Base-by-base conservation (phyloP, 345 rosid species). In the Noccaea caerulescens region DNA sequence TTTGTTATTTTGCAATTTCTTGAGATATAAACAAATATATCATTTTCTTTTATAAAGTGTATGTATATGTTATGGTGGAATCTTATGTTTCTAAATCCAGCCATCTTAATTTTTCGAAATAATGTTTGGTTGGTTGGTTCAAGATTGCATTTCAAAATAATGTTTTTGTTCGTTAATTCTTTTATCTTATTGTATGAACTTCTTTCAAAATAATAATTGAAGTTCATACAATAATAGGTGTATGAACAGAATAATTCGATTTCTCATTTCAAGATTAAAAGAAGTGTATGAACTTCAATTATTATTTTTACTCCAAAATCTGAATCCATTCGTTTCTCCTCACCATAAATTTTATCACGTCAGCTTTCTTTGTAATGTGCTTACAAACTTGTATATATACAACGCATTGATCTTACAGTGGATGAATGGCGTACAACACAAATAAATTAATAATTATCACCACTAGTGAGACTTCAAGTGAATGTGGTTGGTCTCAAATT, bases 91-190 rank as follows among this genome's bases (percentile, higher is more conserved):
- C 27, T 25, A 25, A 25, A 41, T 49, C 10, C 9, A 13, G 10
- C 6, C 25, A 10, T 27, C 38, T 8, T 34, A 6, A 50, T 65
- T 10, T 65, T 65, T 25, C 8, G 14, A 14, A 61, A 66, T 71
- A 71, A 60, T 71, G 68, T 51, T 60, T 51, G 61, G 61, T 50
- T 71, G 75, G 75, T 51, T 60, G 60, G 60, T 32, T 39, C 34
- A 41, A 51, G 10, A 50, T 18, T 39, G 52, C 4, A 59, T 38
- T 51, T 10, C 59, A 25, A 52, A 54, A 66, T 7, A 2, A 8
- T 51, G 6, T 39, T 71, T n/a, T 71, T 34, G 3, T 60, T 16
- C 23, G 38, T 38, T 49, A 49, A 6, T 58, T 44, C 0, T 4
- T 18, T 8, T n/a, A 16, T 67, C 3, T 16, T 16, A 16, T 16